Evolutionary conservation across 805 yeast genomes (phyloP).

Genomic region (Candida xyloterini): DNA sequence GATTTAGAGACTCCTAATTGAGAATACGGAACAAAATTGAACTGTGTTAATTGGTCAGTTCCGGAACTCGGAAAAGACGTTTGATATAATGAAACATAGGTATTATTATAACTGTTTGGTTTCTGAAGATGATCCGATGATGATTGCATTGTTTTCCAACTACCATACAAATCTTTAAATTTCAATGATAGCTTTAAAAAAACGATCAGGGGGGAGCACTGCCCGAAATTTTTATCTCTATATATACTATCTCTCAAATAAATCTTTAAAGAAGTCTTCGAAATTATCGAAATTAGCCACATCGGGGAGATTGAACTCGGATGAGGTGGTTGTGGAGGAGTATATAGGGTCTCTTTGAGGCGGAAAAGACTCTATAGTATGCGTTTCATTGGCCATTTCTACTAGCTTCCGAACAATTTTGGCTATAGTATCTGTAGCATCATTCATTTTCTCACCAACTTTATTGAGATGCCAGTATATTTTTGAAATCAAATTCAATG

Average conservation of each 20-base stretch:
- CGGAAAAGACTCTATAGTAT: conserved; percentile 8
- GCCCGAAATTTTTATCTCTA: neutral
- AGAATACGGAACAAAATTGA: neutral
- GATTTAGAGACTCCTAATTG: neutral
- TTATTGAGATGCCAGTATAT: conserved; percentile 59
- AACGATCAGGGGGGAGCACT: neutral
- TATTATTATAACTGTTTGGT: neutral
- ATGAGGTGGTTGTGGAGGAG: neutral
- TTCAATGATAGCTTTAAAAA: too few relatives aligned
- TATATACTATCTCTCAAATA: conserved; percentile 16
- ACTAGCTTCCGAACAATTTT: conserved; percentile 50
- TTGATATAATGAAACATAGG: neutral
- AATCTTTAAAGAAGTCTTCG: conserved; percentile 55
- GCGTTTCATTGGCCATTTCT: conserved; percentile 38
- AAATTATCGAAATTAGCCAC: conserved; percentile 48
- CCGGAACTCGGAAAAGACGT: neutral
- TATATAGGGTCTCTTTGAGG: neutral
- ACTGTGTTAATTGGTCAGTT: neutral
- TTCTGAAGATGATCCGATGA: neutral
- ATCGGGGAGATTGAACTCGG: conserved; percentile 36
- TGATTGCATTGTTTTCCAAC: too few relatives aligned
- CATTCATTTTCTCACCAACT: conserved; percentile 54
- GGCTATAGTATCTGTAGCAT: conserved; percentile 60
- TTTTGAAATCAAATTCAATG: conserved; percentile 46
- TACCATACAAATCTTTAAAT: too few relatives aligned